Base-by-base conservation (phyloP, 2,329 filamentous ascomycete species). In the Botrytis fabae region DNA sequence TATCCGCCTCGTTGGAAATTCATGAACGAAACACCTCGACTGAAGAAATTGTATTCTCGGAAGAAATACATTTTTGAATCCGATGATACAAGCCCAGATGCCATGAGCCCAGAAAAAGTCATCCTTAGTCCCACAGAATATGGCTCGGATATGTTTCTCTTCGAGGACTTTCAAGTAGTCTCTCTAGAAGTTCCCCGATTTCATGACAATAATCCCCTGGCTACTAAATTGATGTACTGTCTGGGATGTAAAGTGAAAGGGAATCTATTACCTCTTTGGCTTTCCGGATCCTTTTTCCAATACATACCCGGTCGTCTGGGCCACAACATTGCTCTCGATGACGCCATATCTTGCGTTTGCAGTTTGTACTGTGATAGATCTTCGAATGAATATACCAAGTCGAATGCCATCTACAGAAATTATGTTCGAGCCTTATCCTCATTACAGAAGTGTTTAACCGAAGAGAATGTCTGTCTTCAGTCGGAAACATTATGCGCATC, bases 401-500 rank as follows among this genome's bases (percentile, higher is more conserved):
- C 70, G 18, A 73, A 70, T 46, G 28, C 38, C 25, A 69, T 74
- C 22, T 69, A 54, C 57, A 60, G 69, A 32, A 74, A 38, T 20
- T 76, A 77, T 46, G 48, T 72, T 20, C 71, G 57, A 60, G 76
- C 75, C 25, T 46, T 77, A 22, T 42, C 32, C 10, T 74, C 75
- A 9, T 54, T 76, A 18, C 72, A 65, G 35, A 22, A 28, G 9
- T 74, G 44, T 60, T 54, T 76, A 2, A 40, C 38, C 18, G 66
- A 76, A 44, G 16, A 22, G 20, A 1, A 5, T 62, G 22, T 72
- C 4, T 40, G 70, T 6, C 63, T 74, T 54, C 64, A 70, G 38
- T 54, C 75, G 20, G 74, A 76, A 60, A 75, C 74, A 4, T 51
- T 76, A 48, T 76, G 76, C 61, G 74, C 75, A 28, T 76, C 76